Evolutionary conservation across 345 rosid species (phyloP), one percentile per base, ranked within the genome.

Genomic region (Stellera chamaejasme): DNA sequence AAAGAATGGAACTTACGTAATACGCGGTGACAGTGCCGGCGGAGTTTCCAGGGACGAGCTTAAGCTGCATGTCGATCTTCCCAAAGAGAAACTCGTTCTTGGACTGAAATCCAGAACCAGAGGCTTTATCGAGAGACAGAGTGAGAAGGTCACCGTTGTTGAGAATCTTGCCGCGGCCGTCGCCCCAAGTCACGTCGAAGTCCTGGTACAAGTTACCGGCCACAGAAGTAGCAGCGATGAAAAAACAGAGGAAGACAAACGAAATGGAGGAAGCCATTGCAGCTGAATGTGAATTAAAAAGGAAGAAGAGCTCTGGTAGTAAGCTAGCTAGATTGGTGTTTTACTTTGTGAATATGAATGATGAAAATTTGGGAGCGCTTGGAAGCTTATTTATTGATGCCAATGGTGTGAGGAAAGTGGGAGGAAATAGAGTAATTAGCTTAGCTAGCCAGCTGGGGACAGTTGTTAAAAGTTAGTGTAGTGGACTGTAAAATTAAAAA

Each of bases 21-120:
- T 68, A 82, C 13, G 89, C 65, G 11, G 89, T 77, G 47, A 82
- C 85, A 0, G 81, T 79, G 55, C 85, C 85, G 0, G 88, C 85
- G 2, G 88, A 79, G 58, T 82, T 77, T 12, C 83, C 79, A 0
- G 82, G 73, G 23, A 80, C 78, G 14, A 79, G 83, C 27, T 77
- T 77, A 50, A 82, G 58, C 54, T 82, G 79, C 81, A 73, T 67
- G 58, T 75, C 81, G 48, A 75, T 67, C 63, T 78, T 65, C 45
- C 79, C 83, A 41, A 70, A 75, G 23, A 82, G 42, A 65, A 68
- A 82, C 13, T 77, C 79, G n/a, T 73, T 69, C 68, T 67, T 75
- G 62, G 85, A 79, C 51, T 77, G 75, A 45, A 82, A 77, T 0
- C 88, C 85, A 0, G 83, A 80, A 6, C 85, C 83, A 2, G 83